These are phyloP conservation scores for Lactifluus piperatus DNA, from an alignment of 768 basidiomycete genomes.

Conservation along the genomic window DNA sequence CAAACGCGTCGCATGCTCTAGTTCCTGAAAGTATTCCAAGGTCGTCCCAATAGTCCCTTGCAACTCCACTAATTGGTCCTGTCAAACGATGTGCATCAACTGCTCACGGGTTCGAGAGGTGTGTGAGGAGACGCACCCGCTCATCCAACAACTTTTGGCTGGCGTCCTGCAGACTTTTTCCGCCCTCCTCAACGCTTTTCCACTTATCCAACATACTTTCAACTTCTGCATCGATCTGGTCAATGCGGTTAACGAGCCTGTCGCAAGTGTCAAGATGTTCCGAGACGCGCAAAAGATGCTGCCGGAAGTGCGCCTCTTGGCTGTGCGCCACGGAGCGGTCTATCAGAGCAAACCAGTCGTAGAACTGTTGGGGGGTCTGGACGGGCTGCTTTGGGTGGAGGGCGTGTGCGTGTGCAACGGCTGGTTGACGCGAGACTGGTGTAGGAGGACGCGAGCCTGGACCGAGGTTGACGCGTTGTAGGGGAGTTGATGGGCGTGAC, in stretches of 20 bases:
- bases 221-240: slow-evolving; percentile 66
- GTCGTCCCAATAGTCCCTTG: slow-evolving; percentile 78
- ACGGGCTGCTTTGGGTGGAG: slow-evolving; percentile 73
- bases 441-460: slow-evolving; percentile 25
- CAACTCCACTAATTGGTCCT: slow-evolving; percentile 71
- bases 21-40: slow-evolving; percentile 58
- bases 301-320: slow-evolving; percentile 88
- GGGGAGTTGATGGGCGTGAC: slow-evolving; percentile 43
- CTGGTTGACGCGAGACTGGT: slow-evolving; percentile 17
- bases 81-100: not conserved
- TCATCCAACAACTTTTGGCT: slow-evolving; percentile 87
- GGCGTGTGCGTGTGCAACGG: slow-evolving; percentile 33
- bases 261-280: slow-evolving; percentile 77
- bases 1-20: too few relatives aligned
- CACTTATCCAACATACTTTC: slow-evolving; percentile 78
- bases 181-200: slow-evolving; percentile 87
- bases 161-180: slow-evolving; percentile 81
- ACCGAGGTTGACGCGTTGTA: slow-evolving; percentile 10
- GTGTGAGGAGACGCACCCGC: slow-evolving; percentile 51
- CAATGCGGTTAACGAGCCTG: slow-evolving; percentile 57
- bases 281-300: slow-evolving; percentile 69
- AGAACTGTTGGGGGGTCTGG: slow-evolving; percentile 90
- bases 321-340: slow-evolving; percentile 87
- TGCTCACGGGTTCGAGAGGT: not conserved
- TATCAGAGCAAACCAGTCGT: slow-evolving; percentile 90